phyloP scores from a whole-genome alignment of 2,329 filamentous ascomycete species.

The Fonsecaea pedrosoi region DNA sequence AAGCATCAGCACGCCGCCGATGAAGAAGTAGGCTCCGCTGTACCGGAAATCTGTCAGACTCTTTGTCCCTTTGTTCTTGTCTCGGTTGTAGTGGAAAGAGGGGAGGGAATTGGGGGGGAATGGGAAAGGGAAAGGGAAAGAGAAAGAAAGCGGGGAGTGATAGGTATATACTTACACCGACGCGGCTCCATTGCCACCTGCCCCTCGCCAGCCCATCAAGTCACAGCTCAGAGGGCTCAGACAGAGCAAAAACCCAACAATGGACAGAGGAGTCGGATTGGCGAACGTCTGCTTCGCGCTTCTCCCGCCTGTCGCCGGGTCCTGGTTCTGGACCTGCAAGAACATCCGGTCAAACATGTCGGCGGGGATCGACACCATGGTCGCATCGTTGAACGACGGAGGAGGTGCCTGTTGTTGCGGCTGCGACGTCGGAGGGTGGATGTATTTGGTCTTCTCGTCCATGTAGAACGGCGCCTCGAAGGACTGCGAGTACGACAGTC shows the following conservation, averaged over 20 bases:
- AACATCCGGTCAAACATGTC: slow-evolving; percentile 44
- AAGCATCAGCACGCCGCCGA: slow-evolving; percentile 35
- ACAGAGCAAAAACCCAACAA: slow-evolving; percentile 50
- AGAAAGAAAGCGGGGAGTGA: too few species aligned
- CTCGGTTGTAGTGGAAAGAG: too few species aligned
- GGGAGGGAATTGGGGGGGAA: background rate
- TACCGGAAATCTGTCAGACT: slow-evolving; percentile 22
- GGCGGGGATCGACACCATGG: slow-evolving; percentile 39
- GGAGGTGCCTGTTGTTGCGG: background rate
- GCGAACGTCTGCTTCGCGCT: slow-evolving; percentile 38
- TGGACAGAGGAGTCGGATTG: slow-evolving; percentile 38
- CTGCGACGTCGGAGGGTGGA: background rate
- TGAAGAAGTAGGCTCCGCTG: slow-evolving; percentile 40
- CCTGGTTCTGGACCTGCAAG: slow-evolving; percentile 36
- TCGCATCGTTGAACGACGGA: slow-evolving; percentile 15
- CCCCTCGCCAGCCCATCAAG: slow-evolving; percentile 66
- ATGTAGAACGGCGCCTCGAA: slow-evolving; percentile 18
- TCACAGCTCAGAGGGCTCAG: slow-evolving; percentile 61
- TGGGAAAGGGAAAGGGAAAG: too few species aligned
- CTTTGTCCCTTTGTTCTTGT: background rate
- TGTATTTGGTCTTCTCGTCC: slow-evolving; percentile 13
- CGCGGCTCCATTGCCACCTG: slow-evolving; percentile 59
- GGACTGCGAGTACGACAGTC: background rate
- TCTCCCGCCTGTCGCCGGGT: slow-evolving; percentile 36
- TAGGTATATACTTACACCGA: slow-evolving; percentile 24